Percentiles rank a stretch among this genome's conserved stretches.
These are phyloP conservation scores for Mesembryanthemum crystallinum DNA, from an alignment of 148 eudicot species.

Conservation along the genomic window DNA sequence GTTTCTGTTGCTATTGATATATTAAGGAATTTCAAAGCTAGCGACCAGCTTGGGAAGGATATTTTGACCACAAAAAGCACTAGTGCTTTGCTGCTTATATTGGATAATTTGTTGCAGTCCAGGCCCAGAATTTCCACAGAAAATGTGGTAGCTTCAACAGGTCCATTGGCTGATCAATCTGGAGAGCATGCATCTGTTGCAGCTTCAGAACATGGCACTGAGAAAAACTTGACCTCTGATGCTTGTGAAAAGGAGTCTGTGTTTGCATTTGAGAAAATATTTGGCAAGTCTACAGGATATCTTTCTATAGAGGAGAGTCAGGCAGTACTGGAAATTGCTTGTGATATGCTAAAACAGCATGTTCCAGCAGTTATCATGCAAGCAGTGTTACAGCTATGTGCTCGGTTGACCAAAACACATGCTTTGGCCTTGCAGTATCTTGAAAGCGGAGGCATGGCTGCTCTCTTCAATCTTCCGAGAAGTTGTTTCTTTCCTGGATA, in stretches of 20 bases:
- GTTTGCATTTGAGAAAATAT: constrained; percentile 54
- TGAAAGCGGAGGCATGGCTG: constrained; percentile 80
- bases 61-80: constrained; percentile 53
- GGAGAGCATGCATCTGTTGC: constrained; percentile 39
- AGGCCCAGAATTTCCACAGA: constrained; percentile 60
- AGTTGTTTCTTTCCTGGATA: constrained; percentile 81
- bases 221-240: constrained; percentile 34
- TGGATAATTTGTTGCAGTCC: constrained; percentile 84
- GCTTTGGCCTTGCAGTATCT: constrained; percentile 70
- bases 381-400: constrained; percentile 84
- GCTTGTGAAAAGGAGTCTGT: constrained; percentile 35
- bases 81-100: constrained; percentile 79
- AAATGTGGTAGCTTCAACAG: constrained; percentile 29
- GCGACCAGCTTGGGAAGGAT: constrained; percentile 46
- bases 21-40: constrained; percentile 47
- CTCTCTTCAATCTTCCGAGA: constrained; percentile 79
- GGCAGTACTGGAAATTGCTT: constrained; percentile 57
- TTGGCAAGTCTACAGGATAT: constrained; percentile 82
- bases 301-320: constrained; percentile 77
- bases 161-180: constrained; percentile 37
- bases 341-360: constrained; percentile 74
- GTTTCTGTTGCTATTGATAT: constrained; percentile 56
- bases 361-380: constrained; percentile 88
- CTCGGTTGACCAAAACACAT: constrained; percentile 91
- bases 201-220: constrained; percentile 37